phyloP scores from a whole-genome alignment of 305 asterid genomes.

The Rubia tinctorum region DNA sequence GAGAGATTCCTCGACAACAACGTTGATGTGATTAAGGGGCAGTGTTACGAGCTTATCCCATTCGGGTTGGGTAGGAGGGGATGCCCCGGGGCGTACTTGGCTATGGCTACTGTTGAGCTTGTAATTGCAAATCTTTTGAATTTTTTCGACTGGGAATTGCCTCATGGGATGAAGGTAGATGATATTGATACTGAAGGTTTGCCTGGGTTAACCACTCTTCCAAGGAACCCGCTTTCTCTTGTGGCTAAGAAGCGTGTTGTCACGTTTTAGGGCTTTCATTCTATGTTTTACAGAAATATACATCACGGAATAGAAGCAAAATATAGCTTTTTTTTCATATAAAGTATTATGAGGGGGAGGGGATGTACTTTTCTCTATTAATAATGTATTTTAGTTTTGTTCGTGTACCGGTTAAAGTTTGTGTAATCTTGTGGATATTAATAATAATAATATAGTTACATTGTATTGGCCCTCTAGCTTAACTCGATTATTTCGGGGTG shows the following conservation, averaged over 20 bases:
- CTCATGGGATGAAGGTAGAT: background rate
- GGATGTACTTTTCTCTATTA: no score
- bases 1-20: background rate
- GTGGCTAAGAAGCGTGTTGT: background rate
- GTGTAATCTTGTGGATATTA: no score
- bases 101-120: background rate
- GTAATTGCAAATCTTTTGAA: conserved; percentile 2
- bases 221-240: background rate
- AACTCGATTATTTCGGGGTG: no score
- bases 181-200: conserved; percentile 1
- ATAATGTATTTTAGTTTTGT: no score
- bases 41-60: background rate
- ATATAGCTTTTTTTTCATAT: no score
- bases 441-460: no score
- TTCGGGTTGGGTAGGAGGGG: conserved; percentile 1
- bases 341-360: no score
- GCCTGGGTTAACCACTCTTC: conserved; percentile 5
- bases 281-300: no score
- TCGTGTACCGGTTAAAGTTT: no score
- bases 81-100: background rate
- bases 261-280: no score
- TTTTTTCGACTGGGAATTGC: conserved; percentile 5
- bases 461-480: no score
- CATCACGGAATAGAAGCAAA: no score
- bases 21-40: conserved; percentile 3